These are phyloP conservation scores for Cephalotrichum gorgonifer DNA, from an alignment of 2,329 filamentous ascomycete genomes.

Conservation along the genomic window DNA sequence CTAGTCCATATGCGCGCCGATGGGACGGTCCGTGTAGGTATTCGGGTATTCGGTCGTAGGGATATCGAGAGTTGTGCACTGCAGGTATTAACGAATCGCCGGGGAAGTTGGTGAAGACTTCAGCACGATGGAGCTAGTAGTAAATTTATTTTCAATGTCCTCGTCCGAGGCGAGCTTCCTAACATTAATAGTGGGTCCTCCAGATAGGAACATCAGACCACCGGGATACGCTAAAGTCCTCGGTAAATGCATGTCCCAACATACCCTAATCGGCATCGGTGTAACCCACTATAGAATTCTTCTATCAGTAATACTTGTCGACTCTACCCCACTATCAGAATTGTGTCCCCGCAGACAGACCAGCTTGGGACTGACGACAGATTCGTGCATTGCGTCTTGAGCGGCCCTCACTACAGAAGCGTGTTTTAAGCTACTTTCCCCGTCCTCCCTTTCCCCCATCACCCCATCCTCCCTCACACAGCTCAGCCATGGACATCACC, in stretches of 20 bases:
- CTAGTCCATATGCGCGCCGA: no score
- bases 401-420: neutral
- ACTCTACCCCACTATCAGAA: neutral
- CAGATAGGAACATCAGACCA: neutral
- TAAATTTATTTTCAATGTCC: neutral
- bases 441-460: no score
- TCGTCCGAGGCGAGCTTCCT: neutral
- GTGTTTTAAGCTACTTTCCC: neutral
- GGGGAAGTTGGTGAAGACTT: neutral
- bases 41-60: neutral
- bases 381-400: neutral
- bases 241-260: neutral
- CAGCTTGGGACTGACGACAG: neutral
- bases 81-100: neutral
- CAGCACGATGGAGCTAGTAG: neutral
- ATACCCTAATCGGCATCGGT: neutral
- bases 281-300: neutral
- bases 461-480: no score
- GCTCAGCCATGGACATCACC: conserved; percentile 71
- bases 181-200: neutral
- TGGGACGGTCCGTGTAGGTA: no score
- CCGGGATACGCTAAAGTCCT: neutral
- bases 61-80: neutral
- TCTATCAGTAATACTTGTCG: neutral
- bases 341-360: neutral